Percentiles rank a stretch among this genome's conserved stretches.
phyloP scores from a whole-genome alignment of 345 rosid genomes.

The Ricinus communis region DNA sequence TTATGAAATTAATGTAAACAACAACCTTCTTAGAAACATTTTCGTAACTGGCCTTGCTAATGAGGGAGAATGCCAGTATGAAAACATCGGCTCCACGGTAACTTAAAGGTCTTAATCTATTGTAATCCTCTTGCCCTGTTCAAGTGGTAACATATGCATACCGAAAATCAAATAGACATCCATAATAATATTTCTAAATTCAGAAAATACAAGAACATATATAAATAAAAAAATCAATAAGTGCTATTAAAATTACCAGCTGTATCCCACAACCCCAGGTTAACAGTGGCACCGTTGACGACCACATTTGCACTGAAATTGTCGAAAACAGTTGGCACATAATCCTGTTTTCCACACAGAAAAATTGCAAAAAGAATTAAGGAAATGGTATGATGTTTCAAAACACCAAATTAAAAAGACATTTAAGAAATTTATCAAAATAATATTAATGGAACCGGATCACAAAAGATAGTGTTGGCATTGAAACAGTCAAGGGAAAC shows the following conservation, averaged over 20 bases:
- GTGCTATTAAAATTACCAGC: constrained; percentile 22
- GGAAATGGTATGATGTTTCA: not conserved
- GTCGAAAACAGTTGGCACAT: constrained; percentile 38
- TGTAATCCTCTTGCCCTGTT: constrained; percentile 39
- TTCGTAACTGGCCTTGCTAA: constrained; percentile 40
- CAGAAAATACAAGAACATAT: not conserved
- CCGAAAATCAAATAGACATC: not conserved
- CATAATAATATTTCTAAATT: not conserved
- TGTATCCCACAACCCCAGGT: constrained; percentile 38
- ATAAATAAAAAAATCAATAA: no score
- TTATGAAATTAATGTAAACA: not conserved
- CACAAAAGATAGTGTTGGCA: not conserved
- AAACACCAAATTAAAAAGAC: not conserved
- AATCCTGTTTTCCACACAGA: constrained; percentile 22
- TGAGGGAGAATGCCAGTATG: constrained; percentile 37
- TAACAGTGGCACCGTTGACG: constrained; percentile 32
- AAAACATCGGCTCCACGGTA: constrained; percentile 41
- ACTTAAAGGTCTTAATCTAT: constrained; percentile 37
- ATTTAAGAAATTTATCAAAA: not conserved
- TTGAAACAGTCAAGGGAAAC: no score
- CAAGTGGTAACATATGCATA: constrained; percentile 4
- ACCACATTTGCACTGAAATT: constrained; percentile 41
- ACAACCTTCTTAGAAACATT: constrained; percentile 35
- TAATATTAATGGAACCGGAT: not conserved
- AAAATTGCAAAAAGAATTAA: not conserved